Percentiles rank a stretch among this genome's conserved stretches.
Evolutionary conservation across 805 yeast species (phyloP).

Genomic region (Schizosaccharomyces osmophilus): DNA sequence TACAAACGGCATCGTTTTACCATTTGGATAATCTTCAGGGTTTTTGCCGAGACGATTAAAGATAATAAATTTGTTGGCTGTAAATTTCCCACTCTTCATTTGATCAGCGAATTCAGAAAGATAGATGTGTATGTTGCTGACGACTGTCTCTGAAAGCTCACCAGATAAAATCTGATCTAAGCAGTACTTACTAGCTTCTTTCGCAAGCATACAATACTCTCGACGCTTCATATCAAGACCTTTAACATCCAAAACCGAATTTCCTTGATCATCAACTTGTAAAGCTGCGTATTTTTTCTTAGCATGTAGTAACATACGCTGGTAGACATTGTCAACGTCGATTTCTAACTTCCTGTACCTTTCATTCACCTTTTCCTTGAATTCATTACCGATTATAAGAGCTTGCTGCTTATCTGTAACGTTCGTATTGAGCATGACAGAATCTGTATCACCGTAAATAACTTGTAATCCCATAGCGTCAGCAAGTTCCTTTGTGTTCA

Average conservation of each 20-base stretch:
- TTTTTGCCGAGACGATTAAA: slow-evolving; percentile 78
- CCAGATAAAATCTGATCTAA: slow-evolving; percentile 48
- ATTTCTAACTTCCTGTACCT: slow-evolving; percentile 70
- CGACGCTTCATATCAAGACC: slow-evolving; percentile 94
- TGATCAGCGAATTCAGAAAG: slow-evolving; percentile 34
- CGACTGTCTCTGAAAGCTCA: slow-evolving; percentile 44
- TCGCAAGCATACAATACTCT: slow-evolving; percentile 81
- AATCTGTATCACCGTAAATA: slow-evolving; percentile 94
- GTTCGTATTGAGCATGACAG: slow-evolving; percentile 92
- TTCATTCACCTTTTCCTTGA: slow-evolving; percentile 68
- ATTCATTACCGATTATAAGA: slow-evolving; percentile 54
- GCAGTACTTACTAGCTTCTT: slow-evolving; percentile 58
- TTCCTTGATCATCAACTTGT: slow-evolving; percentile 27
- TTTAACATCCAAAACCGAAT: slow-evolving; percentile 63
- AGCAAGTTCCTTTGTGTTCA: slow-evolving; percentile 80
- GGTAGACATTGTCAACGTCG: slow-evolving; percentile 84
- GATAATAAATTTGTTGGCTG: slow-evolving; percentile 48
- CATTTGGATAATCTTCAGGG: slow-evolving; percentile 61
- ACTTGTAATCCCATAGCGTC: slow-evolving; percentile 64
- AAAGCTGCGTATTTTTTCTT: slow-evolving; percentile 94
- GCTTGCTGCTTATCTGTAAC: slow-evolving; percentile 48
- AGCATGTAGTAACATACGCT: slow-evolving; percentile 63
- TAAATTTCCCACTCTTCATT: slow-evolving; percentile 34
- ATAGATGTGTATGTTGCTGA: slow-evolving; percentile 45
- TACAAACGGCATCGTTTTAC: slow-evolving; percentile 57